A percentile compares a stretch with the other conserved stretches of the same genome.
These are phyloP conservation scores for Monascus purpureus DNA, from an alignment of 495 filamentous ascomycete genomes.

Conservation along the genomic window DNA sequence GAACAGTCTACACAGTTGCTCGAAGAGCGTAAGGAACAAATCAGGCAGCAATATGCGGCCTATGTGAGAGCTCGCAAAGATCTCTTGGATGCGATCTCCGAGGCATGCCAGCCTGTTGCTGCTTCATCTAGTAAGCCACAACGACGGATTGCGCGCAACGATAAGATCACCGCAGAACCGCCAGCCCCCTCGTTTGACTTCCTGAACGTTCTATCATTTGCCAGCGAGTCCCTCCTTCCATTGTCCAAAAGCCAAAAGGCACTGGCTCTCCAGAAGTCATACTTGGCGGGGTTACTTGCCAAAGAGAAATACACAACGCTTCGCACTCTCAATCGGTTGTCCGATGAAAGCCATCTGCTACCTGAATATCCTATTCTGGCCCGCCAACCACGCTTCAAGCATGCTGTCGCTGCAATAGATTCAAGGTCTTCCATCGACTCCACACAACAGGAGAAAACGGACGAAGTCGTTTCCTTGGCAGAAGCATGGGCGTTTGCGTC, in stretches of 20 bases:
- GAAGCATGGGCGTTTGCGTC: conserved; percentile 39
- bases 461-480: conserved; percentile 22
- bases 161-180: conserved; percentile 3
- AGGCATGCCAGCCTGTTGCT: conserved; percentile 22
- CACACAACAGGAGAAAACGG: conserved; percentile 9
- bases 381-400: conserved; percentile 29
- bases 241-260: conserved; percentile 48
- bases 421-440: conserved; percentile 9
- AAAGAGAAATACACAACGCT: conserved; percentile 46
- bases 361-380: conserved; percentile 43
- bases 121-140: conserved; percentile 11
- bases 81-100: conserved; percentile 23
- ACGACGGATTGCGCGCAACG: conserved; percentile 14
- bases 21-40: conserved; percentile 30
- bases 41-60: conserved; percentile 31
- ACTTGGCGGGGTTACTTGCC: conserved; percentile 40
- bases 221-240: conserved; percentile 39
- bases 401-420: conserved; percentile 19
- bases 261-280: conserved; percentile 49
- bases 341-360: conserved; percentile 57
- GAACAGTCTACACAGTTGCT: conserved; percentile 20
- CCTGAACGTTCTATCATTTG: conserved; percentile 35
- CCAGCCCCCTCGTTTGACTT: conserved; percentile 9
- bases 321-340: conserved; percentile 42
- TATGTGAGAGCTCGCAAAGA: conserved; percentile 25